Base-by-base conservation (phyloP, 306 rosid genomes). In the Comarum palustre region DNA sequence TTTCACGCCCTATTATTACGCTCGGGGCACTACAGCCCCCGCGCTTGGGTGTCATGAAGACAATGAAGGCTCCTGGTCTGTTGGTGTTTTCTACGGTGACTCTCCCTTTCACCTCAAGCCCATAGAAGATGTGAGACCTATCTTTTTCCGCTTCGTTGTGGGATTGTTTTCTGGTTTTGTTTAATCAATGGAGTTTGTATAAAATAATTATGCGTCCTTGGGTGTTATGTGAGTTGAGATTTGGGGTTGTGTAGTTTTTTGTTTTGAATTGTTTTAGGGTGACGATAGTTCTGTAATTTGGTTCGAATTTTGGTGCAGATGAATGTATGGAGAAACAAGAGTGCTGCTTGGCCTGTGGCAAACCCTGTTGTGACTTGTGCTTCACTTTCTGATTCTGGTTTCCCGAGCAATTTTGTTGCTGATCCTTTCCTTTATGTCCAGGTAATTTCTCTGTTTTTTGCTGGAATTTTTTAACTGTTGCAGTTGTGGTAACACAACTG, bases 11-110 rank as follows among this genome's bases (percentile, higher is more conserved):
- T 27, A 77, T 41, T 38, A 19, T 46, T 66, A 76, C 6, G 85
- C 89, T 6, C 89, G 85, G 10, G n/a, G 2, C 4, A 7, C 57
- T 45, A 11, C 75, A 13, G 6, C 75, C 25, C 5, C 67, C n/a
- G 34, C 6, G 54, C 80, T 79, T 38, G 99, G 96, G 2, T 95
- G 99, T 71, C 93, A 78, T 22, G 94, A 84, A 29, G 99, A 95
- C 85, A 95, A 88, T 86, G 99, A 95, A 86, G 99, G 99, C 55
- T 95, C 97, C 46, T 95, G 99, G 99, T 91, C 99, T 47, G 80
- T 95, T 69, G 99, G 99, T 71, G 78, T 95, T 57, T 95, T 95
- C 88, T 91, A 66, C 46, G 99, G 99, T 32, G 86, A 90, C 75
- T 84, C 93, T 15, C 99, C 99, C 9, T 92, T 95, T 43, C 73